Percentiles rank a stretch among this genome's conserved stretches.
Conservation (phyloP, 768 basidiomycete genomes). For the Exidia glandulosa region DNA sequence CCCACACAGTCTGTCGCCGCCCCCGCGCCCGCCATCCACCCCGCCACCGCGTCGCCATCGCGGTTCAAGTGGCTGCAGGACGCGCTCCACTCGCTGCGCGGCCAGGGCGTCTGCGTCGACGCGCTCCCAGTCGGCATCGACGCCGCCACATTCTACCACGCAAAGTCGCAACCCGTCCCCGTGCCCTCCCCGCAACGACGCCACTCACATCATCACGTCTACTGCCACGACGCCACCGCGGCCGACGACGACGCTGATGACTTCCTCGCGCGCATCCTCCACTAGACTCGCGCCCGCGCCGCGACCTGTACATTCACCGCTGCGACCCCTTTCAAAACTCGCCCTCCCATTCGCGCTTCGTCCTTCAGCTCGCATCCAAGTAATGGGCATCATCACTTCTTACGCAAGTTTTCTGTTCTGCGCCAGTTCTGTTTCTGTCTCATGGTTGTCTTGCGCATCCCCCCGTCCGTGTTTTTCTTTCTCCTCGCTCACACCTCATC, state of each 20-base stretch:
- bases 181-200: background rate
- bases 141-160: background rate
- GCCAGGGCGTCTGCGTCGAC: background rate
- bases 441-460: no score
- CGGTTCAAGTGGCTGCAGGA: background rate
- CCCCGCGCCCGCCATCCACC: background rate
- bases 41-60: background rate
- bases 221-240: background rate
- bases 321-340: no score
- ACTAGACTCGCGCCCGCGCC: no score
- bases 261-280: no score
- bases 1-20: background rate
- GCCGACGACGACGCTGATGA: background rate
- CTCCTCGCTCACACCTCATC: no score
- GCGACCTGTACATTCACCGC: no score
- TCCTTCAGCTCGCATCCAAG: no score
- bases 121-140: background rate
- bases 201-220: background rate
- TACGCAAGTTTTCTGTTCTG: no score
- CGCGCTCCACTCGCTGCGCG: background rate
- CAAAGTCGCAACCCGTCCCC: background rate
- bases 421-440: no score
- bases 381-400: no score
- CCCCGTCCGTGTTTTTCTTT: no score
- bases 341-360: no score